Evolutionary conservation across 257 asterid genomes (phyloP).

Genomic region (Forsythia viridissima): DNA sequence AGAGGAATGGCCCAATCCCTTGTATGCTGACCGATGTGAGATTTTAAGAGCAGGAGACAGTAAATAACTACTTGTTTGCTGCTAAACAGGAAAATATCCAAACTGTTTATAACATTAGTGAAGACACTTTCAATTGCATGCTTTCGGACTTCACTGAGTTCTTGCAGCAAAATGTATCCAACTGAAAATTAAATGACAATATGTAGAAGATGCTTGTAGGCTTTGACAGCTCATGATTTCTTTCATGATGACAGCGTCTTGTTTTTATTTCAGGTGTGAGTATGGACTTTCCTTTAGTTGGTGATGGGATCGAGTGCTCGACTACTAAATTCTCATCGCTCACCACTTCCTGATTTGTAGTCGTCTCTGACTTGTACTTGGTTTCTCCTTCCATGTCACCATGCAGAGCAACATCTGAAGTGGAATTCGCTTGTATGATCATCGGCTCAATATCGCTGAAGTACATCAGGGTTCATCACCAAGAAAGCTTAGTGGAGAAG

Average conservation of each 20-base stretch:
- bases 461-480: too few species aligned
- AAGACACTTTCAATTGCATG: neutral
- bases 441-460: constrained; percentile 38
- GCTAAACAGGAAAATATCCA: neutral
- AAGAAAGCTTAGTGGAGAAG: neutral
- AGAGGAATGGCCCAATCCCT: too few species aligned
- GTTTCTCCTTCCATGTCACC: constrained; percentile 32
- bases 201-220: constrained; percentile 32
- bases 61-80: neutral
- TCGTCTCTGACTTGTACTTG: constrained; percentile 31
- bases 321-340: constrained; percentile 48
- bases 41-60: too few species aligned
- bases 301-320: constrained; percentile 52
- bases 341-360: constrained; percentile 81
- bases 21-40: too few species aligned
- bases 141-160: neutral
- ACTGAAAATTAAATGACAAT: too few species aligned
- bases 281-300: constrained; percentile 40
- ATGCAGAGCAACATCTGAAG: too few species aligned
- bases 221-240: constrained; percentile 42
- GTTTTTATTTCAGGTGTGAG: constrained; percentile 39
- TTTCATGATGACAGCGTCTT: constrained; percentile 44
- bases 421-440: neutral
- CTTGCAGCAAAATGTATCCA: too few species aligned
- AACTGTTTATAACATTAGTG: too few species aligned